Conservation (phyloP, 2,329 filamentous ascomycete genomes). For the Aspergillus arachidicola region DNA sequence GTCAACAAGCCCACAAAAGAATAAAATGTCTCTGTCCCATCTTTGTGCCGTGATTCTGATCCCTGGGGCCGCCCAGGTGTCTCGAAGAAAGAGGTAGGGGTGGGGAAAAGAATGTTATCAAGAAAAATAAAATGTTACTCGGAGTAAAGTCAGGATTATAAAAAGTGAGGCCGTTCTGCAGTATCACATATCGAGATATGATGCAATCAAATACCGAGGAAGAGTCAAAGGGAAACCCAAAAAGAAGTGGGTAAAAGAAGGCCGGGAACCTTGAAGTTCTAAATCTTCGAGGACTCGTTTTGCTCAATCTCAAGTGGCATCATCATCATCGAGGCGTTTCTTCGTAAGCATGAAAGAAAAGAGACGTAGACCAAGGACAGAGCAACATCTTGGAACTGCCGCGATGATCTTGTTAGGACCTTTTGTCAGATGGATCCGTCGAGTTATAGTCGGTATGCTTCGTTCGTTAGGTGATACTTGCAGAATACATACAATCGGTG, state of each 20-base stretch:
- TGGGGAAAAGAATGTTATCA: neutral
- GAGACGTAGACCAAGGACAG: neutral
- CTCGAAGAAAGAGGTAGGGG: neutral
- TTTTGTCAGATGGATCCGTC: neutral
- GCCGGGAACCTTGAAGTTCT: neutral
- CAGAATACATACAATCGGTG: neutral
- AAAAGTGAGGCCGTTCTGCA: neutral
- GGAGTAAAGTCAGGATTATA: constrained; percentile 12
- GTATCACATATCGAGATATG: neutral
- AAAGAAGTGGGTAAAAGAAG: neutral
- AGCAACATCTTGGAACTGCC: neutral
- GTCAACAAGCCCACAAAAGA: neutral
- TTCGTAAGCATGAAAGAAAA: constrained; percentile 14
- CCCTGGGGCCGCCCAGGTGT: neutral
- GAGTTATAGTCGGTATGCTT: neutral
- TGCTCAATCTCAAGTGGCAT: constrained; percentile 8
- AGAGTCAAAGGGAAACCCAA: neutral
- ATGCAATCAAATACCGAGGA: neutral
- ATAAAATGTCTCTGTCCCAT: neutral
- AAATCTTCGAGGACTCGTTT: constrained; percentile 3
- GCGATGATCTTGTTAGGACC: neutral
- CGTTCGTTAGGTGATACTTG: neutral
- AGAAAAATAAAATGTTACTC: constrained; percentile 1
- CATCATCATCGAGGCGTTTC: constrained; percentile 17
- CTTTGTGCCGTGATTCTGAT: neutral